Base-by-base conservation (phyloP, 1,284 basidiomycete genomes). In the Irpex lacteus region DNA sequence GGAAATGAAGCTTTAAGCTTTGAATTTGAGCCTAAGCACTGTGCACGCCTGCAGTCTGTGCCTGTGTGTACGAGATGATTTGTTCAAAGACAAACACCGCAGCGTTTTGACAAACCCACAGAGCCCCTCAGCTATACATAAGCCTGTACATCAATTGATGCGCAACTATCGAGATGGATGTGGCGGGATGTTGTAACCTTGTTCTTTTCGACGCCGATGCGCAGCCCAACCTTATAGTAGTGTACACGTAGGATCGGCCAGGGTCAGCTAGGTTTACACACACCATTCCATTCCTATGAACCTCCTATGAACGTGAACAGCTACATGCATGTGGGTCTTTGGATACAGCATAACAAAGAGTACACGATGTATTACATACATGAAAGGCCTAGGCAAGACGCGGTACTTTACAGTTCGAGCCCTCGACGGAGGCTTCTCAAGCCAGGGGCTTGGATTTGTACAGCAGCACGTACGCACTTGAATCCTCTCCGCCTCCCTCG, bases 401-500 rank as follows among this genome's bases (percentile, higher is more conserved):
- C n/a, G 50, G 26, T 26, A 26, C 26, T 26, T 26, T 26, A 26
- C 26, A 26, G 26, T 26, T 26, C 26, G 26, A 26, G 26, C 26
- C 26, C 26, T 26, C 26, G 26, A 3, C n/a, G 9, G 6, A 18
- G 15, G 9, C 26, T 26, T 8, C 54, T 56, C 54, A 80, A 53
- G 73, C 76, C 34, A 84, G 65, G 5, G 77, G 67, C 70, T 85
- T 85, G 64, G 75, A 86, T 82, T 83, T 86, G 78, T 96, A 97
- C 69, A 96, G 77, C 68, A 97, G 76, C 68, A 96, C 91, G 76
- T 96, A 96, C 40, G 95, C 94, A 38, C 88, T 86, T 56, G 91
- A 91, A 74, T 95, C 88, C 75, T 90, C 85, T 3, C 88, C 96
- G 66, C 96, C 96, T 4, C 96, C 96, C 69, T 96, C 94, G 68